These are phyloP conservation scores for Elsinoe necatrix DNA, from an alignment of 2,329 filamentous ascomycete species.

Conservation along the genomic window DNA sequence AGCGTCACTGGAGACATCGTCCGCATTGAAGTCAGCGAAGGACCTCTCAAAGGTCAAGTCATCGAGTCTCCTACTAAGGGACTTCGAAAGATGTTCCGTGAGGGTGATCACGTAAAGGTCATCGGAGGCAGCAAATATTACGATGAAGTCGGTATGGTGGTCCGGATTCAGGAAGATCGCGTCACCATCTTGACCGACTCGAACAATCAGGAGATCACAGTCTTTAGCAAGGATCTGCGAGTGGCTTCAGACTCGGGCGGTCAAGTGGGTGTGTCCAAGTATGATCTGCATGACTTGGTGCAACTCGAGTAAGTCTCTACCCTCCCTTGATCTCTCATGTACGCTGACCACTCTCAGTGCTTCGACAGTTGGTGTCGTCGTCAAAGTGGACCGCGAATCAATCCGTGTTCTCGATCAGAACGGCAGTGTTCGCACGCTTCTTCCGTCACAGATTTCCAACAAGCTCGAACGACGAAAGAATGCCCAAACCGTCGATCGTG, in stretches of 20 bases:
- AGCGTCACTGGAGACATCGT: slow-evolving; percentile 89
- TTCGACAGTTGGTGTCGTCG: slow-evolving; percentile 82
- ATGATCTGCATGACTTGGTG: slow-evolving; percentile 84
- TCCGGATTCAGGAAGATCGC: slow-evolving; percentile 83
- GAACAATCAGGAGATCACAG: slow-evolving; percentile 85
- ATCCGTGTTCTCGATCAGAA: slow-evolving; percentile 86
- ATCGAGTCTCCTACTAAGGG: slow-evolving; percentile 92
- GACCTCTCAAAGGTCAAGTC: slow-evolving; percentile 68
- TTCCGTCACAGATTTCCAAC: slow-evolving; percentile 87
- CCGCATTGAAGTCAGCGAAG: slow-evolving; percentile 74
- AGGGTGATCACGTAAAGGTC: slow-evolving; percentile 97
- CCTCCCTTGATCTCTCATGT: slow-evolving; percentile 17
- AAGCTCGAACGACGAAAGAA: slow-evolving; percentile 69
- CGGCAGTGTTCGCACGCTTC: slow-evolving; percentile 68
- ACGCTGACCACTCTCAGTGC: slow-evolving; percentile 42
- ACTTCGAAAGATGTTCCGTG: slow-evolving; percentile 81
- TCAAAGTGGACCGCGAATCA: slow-evolving; percentile 92
- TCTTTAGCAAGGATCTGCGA: slow-evolving; percentile 93
- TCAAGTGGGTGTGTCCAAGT: slow-evolving; percentile 76
- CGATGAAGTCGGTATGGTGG: slow-evolving; percentile 94
- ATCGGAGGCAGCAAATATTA: slow-evolving; percentile 90
- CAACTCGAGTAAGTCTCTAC: slow-evolving; percentile 63
- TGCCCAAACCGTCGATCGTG: slow-evolving; percentile 84
- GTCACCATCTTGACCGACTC: slow-evolving; percentile 91
- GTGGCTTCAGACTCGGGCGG: slow-evolving; percentile 89